phyloP scores from a whole-genome alignment of 78 protist species.

The Chrysochromulina tobinii region DNA sequence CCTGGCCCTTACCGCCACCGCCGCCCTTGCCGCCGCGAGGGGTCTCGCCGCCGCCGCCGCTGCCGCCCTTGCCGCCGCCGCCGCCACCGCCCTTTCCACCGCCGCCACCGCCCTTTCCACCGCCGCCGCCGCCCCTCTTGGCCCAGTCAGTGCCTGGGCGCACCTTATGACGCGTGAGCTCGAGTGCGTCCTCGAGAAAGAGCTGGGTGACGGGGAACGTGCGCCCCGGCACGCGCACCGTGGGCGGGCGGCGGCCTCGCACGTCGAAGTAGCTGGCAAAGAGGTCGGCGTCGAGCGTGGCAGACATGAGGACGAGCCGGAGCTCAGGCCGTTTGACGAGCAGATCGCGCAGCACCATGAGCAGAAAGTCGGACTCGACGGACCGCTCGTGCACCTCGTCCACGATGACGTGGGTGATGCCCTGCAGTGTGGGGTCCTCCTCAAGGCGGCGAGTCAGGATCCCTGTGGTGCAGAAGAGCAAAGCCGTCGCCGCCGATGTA shows the following conservation, averaged over 20 bases:
- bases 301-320: conserved; percentile 75
- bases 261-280: conserved; percentile 74
- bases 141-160: not conserved
- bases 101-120: too few relatives aligned
- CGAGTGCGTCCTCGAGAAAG: conserved; percentile 54
- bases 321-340: conserved; percentile 4
- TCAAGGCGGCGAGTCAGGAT: conserved; percentile 25
- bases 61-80: too few relatives aligned
- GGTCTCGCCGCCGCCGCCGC: too few relatives aligned
- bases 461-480: conserved; percentile 62
- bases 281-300: conserved; percentile 77
- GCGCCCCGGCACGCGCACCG: conserved; percentile 72
- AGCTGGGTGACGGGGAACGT: conserved; percentile 61
- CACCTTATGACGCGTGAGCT: not conserved
- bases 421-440: not conserved
- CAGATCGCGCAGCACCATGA: conserved; percentile 45
- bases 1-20: too few relatives aligned
- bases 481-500: conserved; percentile 46
- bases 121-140: too few relatives aligned
- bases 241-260: not conserved
- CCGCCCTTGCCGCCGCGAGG: too few relatives aligned
- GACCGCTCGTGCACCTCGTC: conserved; percentile 83
- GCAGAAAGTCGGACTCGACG: conserved; percentile 74
- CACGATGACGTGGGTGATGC: conserved; percentile 24
- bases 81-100: too few relatives aligned